Evolutionary conservation across 805 yeast genomes (phyloP).

Genomic region (Kodamaea neixiangensis): DNA sequence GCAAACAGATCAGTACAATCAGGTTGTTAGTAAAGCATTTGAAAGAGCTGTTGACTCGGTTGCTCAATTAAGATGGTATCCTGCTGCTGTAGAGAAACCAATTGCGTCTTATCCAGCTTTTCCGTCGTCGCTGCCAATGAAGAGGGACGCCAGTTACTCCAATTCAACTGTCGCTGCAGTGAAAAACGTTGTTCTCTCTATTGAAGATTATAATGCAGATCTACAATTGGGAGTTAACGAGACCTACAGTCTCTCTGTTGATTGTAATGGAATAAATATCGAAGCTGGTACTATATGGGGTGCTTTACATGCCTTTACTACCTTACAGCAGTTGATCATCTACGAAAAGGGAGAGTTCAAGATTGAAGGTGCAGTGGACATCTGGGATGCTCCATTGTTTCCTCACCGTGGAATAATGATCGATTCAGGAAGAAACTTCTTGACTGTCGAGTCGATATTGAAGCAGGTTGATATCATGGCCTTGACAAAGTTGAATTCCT

Average conservation of each 20-base stretch:
- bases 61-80: conserved; percentile 32
- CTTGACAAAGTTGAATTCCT: conserved; percentile 37
- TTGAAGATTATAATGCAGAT: conserved; percentile 23
- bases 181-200: conserved; percentile 12
- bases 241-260: conserved; percentile 28
- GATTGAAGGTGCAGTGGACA: conserved; percentile 35
- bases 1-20: conserved; percentile 7
- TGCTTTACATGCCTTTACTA: conserved; percentile 40
- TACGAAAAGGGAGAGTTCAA: conserved; percentile 23
- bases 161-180: background rate
- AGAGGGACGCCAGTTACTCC: background rate
- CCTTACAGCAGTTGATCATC: conserved; percentile 43
- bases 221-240: conserved; percentile 41
- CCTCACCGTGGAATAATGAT: conserved; percentile 42
- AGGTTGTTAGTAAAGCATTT: conserved; percentile 26
- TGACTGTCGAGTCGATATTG: conserved; percentile 23
- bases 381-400: conserved; percentile 36
- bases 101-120: conserved; percentile 20
- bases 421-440: conserved; percentile 41
- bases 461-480: conserved; percentile 43
- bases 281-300: conserved; percentile 42
- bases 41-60: conserved; percentile 21
- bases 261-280: conserved; percentile 20
- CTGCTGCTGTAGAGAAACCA: conserved; percentile 32
- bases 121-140: conserved; percentile 13